phyloP scores from a whole-genome alignment of 2,329 filamentous ascomycete genomes.

The Colletotrichum tropicale region DNA sequence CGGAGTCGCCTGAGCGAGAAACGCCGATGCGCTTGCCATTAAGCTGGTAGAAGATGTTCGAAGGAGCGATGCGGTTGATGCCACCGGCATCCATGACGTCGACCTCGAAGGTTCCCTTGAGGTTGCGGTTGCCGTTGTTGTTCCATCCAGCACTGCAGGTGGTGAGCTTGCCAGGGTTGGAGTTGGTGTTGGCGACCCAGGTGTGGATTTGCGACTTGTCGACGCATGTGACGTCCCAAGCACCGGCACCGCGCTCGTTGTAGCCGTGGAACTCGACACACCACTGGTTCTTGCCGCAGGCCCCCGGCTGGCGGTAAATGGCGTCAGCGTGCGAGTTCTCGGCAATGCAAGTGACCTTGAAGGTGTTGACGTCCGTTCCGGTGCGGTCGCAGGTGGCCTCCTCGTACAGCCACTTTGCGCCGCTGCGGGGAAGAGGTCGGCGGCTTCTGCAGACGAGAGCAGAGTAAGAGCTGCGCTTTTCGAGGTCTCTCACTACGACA shows the following conservation, averaged over 20 bases:
- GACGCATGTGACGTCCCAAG: not conserved
- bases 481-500: not conserved
- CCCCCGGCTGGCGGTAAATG: not conserved
- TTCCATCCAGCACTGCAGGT: not conserved
- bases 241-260: not conserved
- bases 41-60: not conserved
- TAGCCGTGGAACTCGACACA: slow-evolving; percentile 1
- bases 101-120: not conserved
- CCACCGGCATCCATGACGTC: not conserved
- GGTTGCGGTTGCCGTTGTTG: not conserved
- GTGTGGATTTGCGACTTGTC: not conserved
- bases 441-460: not conserved
- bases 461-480: not conserved
- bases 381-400: not conserved
- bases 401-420: not conserved
- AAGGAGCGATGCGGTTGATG: not conserved
- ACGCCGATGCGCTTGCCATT: not conserved
- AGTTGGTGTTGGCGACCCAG: not conserved
- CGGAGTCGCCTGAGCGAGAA: not conserved
- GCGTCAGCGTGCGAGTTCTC: not conserved
- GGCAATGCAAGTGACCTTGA: not conserved
- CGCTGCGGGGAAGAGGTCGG: not conserved
- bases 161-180: not conserved
- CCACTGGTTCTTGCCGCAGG: not conserved
- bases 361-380: not conserved